Evolutionary conservation across 2,329 filamentous ascomycete species (phyloP), one percentile per base, ranked within the genome.

Genomic region (Diaporthe vexans): DNA sequence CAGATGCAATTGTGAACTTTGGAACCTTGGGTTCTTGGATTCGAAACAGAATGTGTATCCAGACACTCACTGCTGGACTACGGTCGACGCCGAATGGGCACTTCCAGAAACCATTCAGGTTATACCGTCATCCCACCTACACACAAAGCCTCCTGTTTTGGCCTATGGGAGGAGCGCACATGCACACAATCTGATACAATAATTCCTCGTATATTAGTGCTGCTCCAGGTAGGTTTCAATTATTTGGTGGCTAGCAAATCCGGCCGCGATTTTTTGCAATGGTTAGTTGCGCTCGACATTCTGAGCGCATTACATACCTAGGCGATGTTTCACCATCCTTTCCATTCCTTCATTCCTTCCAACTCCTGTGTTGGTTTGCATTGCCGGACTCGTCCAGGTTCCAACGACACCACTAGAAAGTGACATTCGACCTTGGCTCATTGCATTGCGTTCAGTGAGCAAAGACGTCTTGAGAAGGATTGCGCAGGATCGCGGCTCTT

Each of bases 341-440:
- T 37, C 29, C 61, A 9, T 67, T 52, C 61, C 61, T 67, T 52
- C 46, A 52, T 37, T 67, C 61, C 61, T 67, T 52, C 29, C 13
- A 37, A 37, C 10, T 37, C 10, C 19, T 24, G 3, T 19, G 29
- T 15, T 24, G 21, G 35, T 52, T 19, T 37, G 8, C 1, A 52
- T 29, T 19, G 8, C 33, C 24, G 3, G 2, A n/a, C 19, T 37
- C 33, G 17, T 37, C 11, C 5, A 9, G 8, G 26, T 35, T 11
- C 43, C 2, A 24, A 51, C 8, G 15, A 21, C 19, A 8, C 29
- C 35, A 52, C 8, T 15, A 9, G 35, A 33, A 19, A 26, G 4
- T 35, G 19, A 21, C 37, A 8, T 19, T n/a, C 51, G 46, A 52
- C 5, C 15, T 67, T 15, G 4, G 15, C 52, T 33, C 8, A 19